These are phyloP conservation scores for Typha latifolia DNA, from an alignment of 176 grass and related monocot species.

Conservation along the genomic window DNA sequence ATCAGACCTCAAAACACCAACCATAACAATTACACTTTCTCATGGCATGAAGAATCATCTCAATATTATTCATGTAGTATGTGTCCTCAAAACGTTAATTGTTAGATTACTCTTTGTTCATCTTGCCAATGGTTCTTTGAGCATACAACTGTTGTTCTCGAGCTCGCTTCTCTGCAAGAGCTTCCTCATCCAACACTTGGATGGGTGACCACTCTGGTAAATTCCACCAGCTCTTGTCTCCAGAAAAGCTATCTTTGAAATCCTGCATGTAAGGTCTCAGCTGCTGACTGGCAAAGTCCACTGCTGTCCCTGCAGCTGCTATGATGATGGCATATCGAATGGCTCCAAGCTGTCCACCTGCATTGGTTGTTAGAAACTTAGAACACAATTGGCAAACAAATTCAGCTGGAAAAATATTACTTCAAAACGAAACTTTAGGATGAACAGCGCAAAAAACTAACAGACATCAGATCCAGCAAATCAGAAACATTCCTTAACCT, in stretches of 20 bases:
- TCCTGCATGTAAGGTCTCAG: constrained; percentile 36
- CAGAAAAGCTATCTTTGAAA: constrained; percentile 23
- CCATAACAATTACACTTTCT: too few species aligned
- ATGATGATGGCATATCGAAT: constrained; percentile 54
- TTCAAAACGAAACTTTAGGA: background rate
- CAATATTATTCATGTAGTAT: too few species aligned
- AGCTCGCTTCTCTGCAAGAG: constrained; percentile 47
- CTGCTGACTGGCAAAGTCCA: constrained; percentile 45
- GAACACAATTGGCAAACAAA: background rate
- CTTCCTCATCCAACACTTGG: constrained; percentile 81
- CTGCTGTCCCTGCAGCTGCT: constrained; percentile 48
- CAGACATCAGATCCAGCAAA: too few species aligned
- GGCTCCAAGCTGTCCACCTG: constrained; percentile 78
- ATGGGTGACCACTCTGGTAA: constrained; percentile 76
- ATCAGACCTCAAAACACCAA: too few species aligned
- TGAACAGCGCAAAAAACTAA: too few species aligned
- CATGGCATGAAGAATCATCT: too few species aligned
- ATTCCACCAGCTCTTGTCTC: constrained; percentile 47
- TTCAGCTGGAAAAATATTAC: background rate
- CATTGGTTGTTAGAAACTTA: background rate
- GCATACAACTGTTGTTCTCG: constrained; percentile 41
- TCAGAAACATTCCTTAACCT: too few species aligned
- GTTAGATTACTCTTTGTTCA: constrained; percentile 29
- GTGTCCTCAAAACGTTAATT: too few species aligned
- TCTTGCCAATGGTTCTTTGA: constrained; percentile 27